phyloP scores from a whole-genome alignment of 768 basidiomycete species.

The Auricularia sp. region DNA sequence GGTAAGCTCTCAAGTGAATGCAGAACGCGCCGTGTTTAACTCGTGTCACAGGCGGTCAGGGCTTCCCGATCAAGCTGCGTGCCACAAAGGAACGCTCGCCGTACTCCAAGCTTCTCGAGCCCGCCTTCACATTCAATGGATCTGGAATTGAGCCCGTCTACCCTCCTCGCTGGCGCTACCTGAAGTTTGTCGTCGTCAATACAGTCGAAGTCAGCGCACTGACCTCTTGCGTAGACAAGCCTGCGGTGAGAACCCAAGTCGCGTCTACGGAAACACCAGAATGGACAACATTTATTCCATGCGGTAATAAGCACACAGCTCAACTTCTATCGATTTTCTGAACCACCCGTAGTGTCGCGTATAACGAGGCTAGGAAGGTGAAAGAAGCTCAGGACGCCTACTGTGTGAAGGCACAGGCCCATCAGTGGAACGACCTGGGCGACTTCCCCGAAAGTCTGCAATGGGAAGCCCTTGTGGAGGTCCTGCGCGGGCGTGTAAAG shows the following conservation, averaged over 20 bases:
- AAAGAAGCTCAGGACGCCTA: conserved; percentile 62
- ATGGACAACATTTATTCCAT: conserved; percentile 41
- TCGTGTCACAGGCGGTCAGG: conserved; percentile 58
- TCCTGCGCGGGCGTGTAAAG: conserved; percentile 80
- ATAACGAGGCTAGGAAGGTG: conserved; percentile 59
- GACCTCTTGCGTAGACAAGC: conserved; percentile 21
- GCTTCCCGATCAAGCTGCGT: conserved; percentile 78
- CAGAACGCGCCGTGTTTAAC: not conserved
- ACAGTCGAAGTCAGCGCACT: not conserved
- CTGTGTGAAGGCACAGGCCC: conserved; percentile 47
- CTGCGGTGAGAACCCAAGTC: conserved; percentile 30
- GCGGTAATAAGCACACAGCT: not conserved
- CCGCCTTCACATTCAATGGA: conserved; percentile 53
- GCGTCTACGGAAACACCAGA: conserved; percentile 27
- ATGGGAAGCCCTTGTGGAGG: conserved; percentile 74
- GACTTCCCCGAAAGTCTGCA: conserved; percentile 66
- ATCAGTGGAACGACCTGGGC: conserved; percentile 20
- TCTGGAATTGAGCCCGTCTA: conserved; percentile 27
- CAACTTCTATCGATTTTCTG: conserved; percentile 39
- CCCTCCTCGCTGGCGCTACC: conserved; percentile 62
- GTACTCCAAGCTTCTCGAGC: conserved; percentile 75
- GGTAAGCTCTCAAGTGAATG: conserved; percentile 31
- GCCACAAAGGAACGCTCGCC: conserved; percentile 66
- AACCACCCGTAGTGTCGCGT: conserved; percentile 57
- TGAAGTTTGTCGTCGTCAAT: conserved; percentile 45